Conservation (phyloP, 352 stramenopile species). For the Halophytophthora batemanensis region DNA sequence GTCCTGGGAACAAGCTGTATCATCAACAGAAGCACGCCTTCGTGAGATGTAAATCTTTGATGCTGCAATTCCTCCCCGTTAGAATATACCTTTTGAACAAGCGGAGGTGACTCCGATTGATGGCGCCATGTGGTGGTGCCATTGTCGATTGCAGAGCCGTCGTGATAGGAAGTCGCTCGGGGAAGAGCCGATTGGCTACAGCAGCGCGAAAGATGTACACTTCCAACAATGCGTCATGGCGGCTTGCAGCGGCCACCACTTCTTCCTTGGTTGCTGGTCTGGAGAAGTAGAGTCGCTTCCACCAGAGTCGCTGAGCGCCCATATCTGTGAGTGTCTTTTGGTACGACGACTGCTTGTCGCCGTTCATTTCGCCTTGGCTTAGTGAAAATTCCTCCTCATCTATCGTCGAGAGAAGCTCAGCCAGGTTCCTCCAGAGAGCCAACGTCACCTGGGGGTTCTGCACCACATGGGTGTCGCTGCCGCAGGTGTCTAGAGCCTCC, state of each 20-base stretch:
- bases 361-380: slow-evolving; percentile 18
- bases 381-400: slow-evolving; percentile 38
- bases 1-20: slow-evolving; percentile 31
- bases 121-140: slow-evolving; percentile 10
- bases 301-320: slow-evolving; percentile 39
- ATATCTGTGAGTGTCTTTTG: slow-evolving; percentile 31
- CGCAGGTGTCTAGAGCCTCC: slow-evolving; percentile 48
- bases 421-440: slow-evolving; percentile 54
- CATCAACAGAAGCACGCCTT: background rate
- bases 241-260: slow-evolving; percentile 22
- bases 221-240: slow-evolving; percentile 26
- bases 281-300: slow-evolving; percentile 59
- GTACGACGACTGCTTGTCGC: background rate
- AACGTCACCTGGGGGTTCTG: slow-evolving; percentile 30
- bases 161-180: slow-evolving; percentile 19
- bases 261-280: slow-evolving; percentile 30
- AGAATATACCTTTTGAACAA: slow-evolving; percentile 43
- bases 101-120: slow-evolving; percentile 29
- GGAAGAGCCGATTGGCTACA: slow-evolving; percentile 41
- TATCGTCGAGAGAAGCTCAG: slow-evolving; percentile 43
- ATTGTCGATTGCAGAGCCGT: slow-evolving; percentile 24
- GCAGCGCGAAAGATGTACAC: slow-evolving; percentile 45
- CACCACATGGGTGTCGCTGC: slow-evolving; percentile 48
- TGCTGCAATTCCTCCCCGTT: background rate
- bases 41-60: slow-evolving; percentile 9